phyloP scores from a whole-genome alignment of 208 protist genomes.

The Trypanosoma rangeli region DNA sequence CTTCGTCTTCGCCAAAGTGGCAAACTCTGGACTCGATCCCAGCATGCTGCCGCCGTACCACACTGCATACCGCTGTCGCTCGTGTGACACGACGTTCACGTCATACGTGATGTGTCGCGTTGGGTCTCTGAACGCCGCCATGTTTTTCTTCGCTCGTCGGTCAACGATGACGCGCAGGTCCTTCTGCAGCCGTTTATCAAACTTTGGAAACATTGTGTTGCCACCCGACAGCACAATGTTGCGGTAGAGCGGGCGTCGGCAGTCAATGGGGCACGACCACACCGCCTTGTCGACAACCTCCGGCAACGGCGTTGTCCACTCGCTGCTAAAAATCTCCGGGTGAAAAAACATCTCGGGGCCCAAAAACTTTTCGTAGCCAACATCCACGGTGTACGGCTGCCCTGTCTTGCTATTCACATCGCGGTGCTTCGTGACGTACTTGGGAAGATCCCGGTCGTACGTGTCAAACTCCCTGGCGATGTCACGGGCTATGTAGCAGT shows the following conservation, averaged over 20 bases:
- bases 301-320: slow-evolving; percentile 93
- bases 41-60: slow-evolving; percentile 97
- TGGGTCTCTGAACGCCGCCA: slow-evolving; percentile 25
- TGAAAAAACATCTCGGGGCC: slow-evolving; percentile 98
- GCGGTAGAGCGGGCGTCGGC: slow-evolving; percentile 92
- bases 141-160: slow-evolving; percentile 28
- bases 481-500: slow-evolving; percentile 94
- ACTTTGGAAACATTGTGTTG: slow-evolving; percentile 97
- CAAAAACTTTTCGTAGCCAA: slow-evolving; percentile 98
- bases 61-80: slow-evolving; percentile 91
- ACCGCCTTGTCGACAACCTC: slow-evolving; percentile 93
- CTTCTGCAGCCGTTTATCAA: slow-evolving; percentile 56
- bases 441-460: slow-evolving; percentile 89
- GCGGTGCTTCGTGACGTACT: slow-evolving; percentile 80
- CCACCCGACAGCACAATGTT: slow-evolving; percentile 99
- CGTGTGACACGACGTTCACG: slow-evolving; percentile 95
- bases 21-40: slow-evolving; percentile 91
- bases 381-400: slow-evolving; percentile 73
- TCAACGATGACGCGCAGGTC: slow-evolving; percentile 31
- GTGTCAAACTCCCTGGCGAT: slow-evolving; percentile 88
- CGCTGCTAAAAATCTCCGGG: slow-evolving; percentile 95
- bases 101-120: slow-evolving; percentile 62
- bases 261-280: slow-evolving; percentile 97
- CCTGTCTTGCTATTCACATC: slow-evolving; percentile 45
- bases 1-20: slow-evolving; percentile 92